Percentiles rank a stretch among this genome's conserved stretches.
Evolutionary conservation across 2,329 filamentous ascomycete species (phyloP).

Genomic region (Neonectria magnoliae): DNA sequence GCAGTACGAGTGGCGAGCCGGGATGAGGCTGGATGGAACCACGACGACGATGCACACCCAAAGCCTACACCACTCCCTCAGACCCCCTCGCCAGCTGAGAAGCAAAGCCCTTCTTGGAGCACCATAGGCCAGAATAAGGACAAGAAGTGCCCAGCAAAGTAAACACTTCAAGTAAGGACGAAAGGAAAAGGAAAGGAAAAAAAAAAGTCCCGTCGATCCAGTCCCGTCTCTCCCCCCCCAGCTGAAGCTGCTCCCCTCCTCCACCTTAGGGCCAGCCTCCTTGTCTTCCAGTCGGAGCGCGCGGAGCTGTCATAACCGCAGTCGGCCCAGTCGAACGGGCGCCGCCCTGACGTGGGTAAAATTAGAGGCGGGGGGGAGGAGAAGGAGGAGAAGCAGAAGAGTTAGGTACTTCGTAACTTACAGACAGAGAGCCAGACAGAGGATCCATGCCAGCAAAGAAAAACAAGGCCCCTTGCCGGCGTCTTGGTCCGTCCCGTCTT

Average conservation of each 20-base stretch:
- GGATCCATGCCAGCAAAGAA: not conserved
- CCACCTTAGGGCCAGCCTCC: not conserved
- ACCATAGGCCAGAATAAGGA: not conserved
- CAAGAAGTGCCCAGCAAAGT: no score
- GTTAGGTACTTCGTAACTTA: not conserved
- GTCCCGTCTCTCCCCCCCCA: not conserved
- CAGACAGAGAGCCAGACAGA: not conserved
- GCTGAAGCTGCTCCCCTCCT: not conserved
- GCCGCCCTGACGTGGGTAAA: not conserved
- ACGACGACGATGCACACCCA: no score
- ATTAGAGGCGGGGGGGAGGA: not conserved
- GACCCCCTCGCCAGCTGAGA: not conserved
- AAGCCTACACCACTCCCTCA: no score
- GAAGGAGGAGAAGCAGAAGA: no score
- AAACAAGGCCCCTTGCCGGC: not conserved
- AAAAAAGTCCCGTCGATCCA: not conserved
- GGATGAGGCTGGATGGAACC: not conserved
- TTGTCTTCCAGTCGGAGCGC: not conserved
- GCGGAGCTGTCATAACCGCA: not conserved
- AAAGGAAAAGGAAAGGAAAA: no score
- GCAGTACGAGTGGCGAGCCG: not conserved
- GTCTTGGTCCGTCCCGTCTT: conserved; percentile 5
- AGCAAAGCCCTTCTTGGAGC: not conserved
- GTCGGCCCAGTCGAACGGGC: not conserved
- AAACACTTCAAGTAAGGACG: no score